Base-by-base conservation (phyloP, 2,329 filamentous ascomycete species). In the Ophiosphaerella korrae region DNA sequence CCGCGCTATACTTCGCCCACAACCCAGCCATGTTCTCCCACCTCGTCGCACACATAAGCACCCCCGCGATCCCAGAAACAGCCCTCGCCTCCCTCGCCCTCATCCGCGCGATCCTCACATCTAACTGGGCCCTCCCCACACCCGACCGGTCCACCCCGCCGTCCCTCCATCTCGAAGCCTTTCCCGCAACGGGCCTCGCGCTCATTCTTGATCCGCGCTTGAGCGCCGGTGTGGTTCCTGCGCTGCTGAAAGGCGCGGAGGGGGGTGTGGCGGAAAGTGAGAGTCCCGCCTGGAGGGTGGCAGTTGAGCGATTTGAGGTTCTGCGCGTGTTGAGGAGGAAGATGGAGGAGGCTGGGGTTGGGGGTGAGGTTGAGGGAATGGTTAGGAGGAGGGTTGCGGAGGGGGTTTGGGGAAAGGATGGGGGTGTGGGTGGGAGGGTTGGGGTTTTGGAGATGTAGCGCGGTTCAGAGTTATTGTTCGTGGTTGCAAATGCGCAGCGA, bases 191-290 rank as follows among this genome's bases (percentile, higher is more conserved):
- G 3, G 82, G 83, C 2, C 64, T 79, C 18, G 78, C 80, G 60
- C 76, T 82, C 1, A 74, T 84, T 7, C 74, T 85, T 13, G 76
- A 80, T 2, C 81, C 82, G 0, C 66, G 79, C 73, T 41, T 81
- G 75, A 39, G 73, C 78, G 50, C 79, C 73, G 45, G 75, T 2
- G 74, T 84, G 0, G 66, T 86, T 0, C 83, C 83, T 0, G 84
- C 81, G 58, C 72, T 86, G 2, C 77, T 86, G 48, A 81, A 80
- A 46, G 82, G 82, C 3, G 78, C 83, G 1, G 82, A 84, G 0
- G 82, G 80, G 12, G 83, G 83, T 8, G 74, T 78, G 8, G 82
- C 80, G 2, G 83, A 85, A 60, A 72, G 78, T 1, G 81, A 85
- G 60, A 82, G 79, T 55, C 77, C 81, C 1, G 82, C 83, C 3